phyloP scores from a whole-genome alignment of 345 rosid genomes.

The Salix udensis region DNA sequence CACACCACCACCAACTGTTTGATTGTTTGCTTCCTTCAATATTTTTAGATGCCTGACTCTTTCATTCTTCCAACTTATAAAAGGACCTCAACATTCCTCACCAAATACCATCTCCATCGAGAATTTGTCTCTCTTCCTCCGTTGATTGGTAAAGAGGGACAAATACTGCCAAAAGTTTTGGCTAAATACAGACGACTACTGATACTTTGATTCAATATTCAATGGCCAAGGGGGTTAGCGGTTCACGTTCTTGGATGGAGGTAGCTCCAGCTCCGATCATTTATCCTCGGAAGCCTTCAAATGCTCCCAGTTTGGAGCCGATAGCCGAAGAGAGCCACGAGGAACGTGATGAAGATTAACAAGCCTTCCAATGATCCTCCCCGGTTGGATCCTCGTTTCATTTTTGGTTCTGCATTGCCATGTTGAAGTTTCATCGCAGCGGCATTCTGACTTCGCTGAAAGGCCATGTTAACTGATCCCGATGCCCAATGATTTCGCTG shows the following conservation, averaged over 20 bases:
- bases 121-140: background rate
- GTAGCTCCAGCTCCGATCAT: slow-evolving; percentile 48
- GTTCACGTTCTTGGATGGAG: slow-evolving; percentile 28
- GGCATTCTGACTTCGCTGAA: background rate
- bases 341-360: slow-evolving; percentile 18
- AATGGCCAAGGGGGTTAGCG: slow-evolving; percentile 22
- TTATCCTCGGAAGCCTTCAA: slow-evolving; percentile 36
- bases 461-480: background rate
- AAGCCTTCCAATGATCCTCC: background rate
- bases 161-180: background rate
- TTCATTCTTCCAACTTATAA: background rate
- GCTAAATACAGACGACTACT: background rate
- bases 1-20: background rate
- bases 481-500: background rate
- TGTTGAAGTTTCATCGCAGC: background rate
- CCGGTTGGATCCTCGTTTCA: background rate
- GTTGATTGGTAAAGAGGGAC: background rate
- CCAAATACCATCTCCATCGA: background rate
- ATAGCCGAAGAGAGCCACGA: slow-evolving; percentile 32
- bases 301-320: slow-evolving; percentile 41
- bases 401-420: background rate
- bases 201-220: background rate
- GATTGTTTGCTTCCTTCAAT: background rate
- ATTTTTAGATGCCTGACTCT: background rate
- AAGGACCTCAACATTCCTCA: background rate